Conservation (phyloP, 2,329 filamentous ascomycete species). For the Exophiala sp. region DNA sequence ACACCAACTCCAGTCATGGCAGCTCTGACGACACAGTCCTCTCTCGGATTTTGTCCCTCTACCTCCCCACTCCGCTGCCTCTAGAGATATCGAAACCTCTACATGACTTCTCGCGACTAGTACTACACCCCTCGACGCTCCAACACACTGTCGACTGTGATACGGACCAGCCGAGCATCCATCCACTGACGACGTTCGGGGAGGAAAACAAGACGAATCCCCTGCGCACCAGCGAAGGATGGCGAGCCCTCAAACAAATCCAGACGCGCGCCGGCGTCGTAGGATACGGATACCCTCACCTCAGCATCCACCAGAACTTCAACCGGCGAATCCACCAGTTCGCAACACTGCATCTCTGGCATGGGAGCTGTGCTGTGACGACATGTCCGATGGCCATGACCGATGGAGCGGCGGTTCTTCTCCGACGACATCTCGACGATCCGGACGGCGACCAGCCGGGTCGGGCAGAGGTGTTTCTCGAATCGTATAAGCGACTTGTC, state of each 20-base stretch:
- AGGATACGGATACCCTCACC: conserved; percentile 51
- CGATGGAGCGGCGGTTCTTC: conserved; percentile 36
- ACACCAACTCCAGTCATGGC: not conserved
- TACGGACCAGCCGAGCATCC: conserved; percentile 20
- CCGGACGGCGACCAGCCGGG: conserved; percentile 17
- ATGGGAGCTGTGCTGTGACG: conserved; percentile 54
- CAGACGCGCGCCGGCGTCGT: conserved; percentile 55
- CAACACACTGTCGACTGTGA: conserved; percentile 23
- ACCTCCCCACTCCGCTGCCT: conserved; percentile 19
- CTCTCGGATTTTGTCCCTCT: conserved; percentile 13
- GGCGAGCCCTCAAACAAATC: conserved; percentile 50
- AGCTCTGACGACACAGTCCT: conserved; percentile 21
- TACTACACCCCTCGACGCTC: conserved; percentile 18
- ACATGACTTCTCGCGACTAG: conserved; percentile 23
- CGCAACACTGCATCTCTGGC: conserved; percentile 52
- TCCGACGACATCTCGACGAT: conserved; percentile 15
- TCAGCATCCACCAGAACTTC: conserved; percentile 24
- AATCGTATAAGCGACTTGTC: conserved; percentile 29
- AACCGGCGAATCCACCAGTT: conserved; percentile 57
- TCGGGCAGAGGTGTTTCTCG: conserved; percentile 26
- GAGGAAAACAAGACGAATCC: conserved; percentile 21
- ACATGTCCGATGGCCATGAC: conserved; percentile 62
- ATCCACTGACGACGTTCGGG: conserved; percentile 26
- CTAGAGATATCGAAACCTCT: conserved; percentile 12
- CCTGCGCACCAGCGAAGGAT: conserved; percentile 54